Evolutionary conservation across 257 asterid genomes (phyloP), one percentile per base, ranked within the genome.

Genomic region (Solanum acaule): DNA sequence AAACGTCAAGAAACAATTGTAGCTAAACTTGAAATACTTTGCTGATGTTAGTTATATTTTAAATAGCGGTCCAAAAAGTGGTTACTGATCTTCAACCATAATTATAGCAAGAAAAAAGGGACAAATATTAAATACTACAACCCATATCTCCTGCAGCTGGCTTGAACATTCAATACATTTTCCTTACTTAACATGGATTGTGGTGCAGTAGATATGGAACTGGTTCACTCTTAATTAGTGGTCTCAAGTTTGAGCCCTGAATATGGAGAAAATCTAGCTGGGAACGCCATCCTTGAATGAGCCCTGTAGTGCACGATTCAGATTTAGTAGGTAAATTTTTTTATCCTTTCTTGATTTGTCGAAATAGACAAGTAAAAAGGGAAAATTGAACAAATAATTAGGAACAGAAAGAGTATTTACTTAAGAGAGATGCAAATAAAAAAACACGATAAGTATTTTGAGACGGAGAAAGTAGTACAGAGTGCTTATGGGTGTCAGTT

Each of bases 321-420:
- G 4, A 6, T 52, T 18, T 52, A 52, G 4, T 52, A 52, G 4
- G 22, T 52, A 18, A 6, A 35, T 4, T 1, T 4, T 1, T 18
- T 52, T 18, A 0, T 52, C 0, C 1, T 52, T 52, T 18, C 1
- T 52, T 52, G 10, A 52, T 52, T 52, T 52, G 4, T 52, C 2
- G 0, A 52, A 52, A 16, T 52, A 1, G 2, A 52, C 63, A 44
- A 44, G 18, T 44, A 44, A 44, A 44, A 44, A 40, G 12, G 4
- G 2, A 46, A 46, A 46, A 46, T 46, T 46, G 20, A 46, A 46
- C 56, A 46, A 46, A 7, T 46, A 46, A 46, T 14, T 46, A 52
- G 4, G 0, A 0, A 52, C 0, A 18, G 1, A 6, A 2, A 2
- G 1, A 18, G 0, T 13, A 3, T 29, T 68, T 33, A 33, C 0